Evolutionary conservation across 768 basidiomycete species (phyloP).

Genomic region (Hirschioporus abietinus): DNA sequence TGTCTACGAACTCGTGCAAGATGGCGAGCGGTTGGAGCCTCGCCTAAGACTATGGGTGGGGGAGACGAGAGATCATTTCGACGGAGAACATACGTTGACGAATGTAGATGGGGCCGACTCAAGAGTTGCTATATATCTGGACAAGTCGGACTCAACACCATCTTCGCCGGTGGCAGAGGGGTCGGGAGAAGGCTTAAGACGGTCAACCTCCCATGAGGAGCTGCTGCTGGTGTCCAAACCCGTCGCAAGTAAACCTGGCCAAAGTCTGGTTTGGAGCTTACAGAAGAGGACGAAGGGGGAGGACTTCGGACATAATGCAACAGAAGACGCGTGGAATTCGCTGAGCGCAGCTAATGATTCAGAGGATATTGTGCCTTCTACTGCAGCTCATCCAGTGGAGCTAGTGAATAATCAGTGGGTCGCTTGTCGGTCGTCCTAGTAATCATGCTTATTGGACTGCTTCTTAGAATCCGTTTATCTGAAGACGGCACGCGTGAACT

Average conservation of each 20-base stretch:
- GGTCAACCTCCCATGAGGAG: conserved; percentile 1
- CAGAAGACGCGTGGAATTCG: not conserved
- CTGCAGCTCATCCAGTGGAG: not conserved
- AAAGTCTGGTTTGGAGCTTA: conserved; percentile 11
- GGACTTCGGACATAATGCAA: not conserved
- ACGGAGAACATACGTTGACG: not conserved
- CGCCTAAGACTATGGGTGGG: conserved; percentile 49
- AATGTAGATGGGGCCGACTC: not conserved
- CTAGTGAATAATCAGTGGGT: not conserved
- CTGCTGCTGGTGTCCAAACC: conserved; percentile 6
- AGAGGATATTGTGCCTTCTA: conserved; percentile 3
- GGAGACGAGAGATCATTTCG: not conserved
- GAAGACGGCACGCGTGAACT: conserved; percentile 38
- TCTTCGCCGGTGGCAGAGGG: not conserved
- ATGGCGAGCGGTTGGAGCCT: conserved; percentile 47
- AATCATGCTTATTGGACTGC: not conserved
- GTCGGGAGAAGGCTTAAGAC: not conserved
- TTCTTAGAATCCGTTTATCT: conserved; percentile 5
- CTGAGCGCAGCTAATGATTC: not conserved
- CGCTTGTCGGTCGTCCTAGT: not conserved
- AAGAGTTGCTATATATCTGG: not conserved
- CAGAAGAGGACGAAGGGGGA: conserved; percentile 2
- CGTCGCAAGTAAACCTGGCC: conserved; percentile 1
- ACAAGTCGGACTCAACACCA: not conserved
- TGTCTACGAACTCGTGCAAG: conserved; percentile 51